These are phyloP conservation scores for Xylaria sp. DNA, from an alignment of 2,329 filamentous ascomycete genomes.

Conservation along the genomic window DNA sequence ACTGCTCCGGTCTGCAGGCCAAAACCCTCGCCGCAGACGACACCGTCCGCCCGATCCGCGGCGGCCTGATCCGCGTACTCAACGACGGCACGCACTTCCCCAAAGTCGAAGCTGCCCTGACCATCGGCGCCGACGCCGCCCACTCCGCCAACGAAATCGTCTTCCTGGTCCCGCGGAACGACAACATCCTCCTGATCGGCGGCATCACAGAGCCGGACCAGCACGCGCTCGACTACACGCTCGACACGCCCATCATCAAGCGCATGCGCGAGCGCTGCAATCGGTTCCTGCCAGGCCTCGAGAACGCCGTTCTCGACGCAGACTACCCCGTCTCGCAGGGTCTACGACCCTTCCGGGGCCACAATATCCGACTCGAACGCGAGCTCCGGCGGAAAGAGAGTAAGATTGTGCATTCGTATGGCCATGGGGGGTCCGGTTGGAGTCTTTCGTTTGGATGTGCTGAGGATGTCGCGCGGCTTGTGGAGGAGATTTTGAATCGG, in stretches of 20 bases:
- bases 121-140: constrained; percentile 37
- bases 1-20: constrained; percentile 38
- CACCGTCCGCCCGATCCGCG: constrained; percentile 39
- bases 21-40: constrained; percentile 35
- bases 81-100: constrained; percentile 41
- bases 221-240: constrained; percentile 35
- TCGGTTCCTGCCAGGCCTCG: constrained; percentile 37
- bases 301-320: constrained; percentile 37
- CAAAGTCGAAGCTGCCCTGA: constrained; percentile 37
- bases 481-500: constrained; percentile 33
- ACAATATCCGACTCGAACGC: constrained; percentile 40
- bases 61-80: constrained; percentile 40
- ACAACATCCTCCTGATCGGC: constrained; percentile 40
- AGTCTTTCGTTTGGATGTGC: constrained; percentile 38
- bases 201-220: constrained; percentile 36
- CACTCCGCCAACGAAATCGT: constrained; percentile 36
- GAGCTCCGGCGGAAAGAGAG: constrained; percentile 34
- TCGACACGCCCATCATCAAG: constrained; percentile 36
- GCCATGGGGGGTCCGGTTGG: constrained; percentile 42
- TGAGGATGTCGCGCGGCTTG: constrained; percentile 32
- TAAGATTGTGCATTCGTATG: constrained; percentile 41
- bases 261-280: constrained; percentile 41
- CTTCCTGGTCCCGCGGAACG: constrained; percentile 42
- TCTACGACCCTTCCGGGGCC: constrained; percentile 36
- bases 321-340: constrained; percentile 41